Percentiles rank a stretch among this genome's conserved stretches.
Evolutionary conservation across 1,139 yeast species (phyloP).

Genomic region (Chernovozyma sophiae-reginae): DNA sequence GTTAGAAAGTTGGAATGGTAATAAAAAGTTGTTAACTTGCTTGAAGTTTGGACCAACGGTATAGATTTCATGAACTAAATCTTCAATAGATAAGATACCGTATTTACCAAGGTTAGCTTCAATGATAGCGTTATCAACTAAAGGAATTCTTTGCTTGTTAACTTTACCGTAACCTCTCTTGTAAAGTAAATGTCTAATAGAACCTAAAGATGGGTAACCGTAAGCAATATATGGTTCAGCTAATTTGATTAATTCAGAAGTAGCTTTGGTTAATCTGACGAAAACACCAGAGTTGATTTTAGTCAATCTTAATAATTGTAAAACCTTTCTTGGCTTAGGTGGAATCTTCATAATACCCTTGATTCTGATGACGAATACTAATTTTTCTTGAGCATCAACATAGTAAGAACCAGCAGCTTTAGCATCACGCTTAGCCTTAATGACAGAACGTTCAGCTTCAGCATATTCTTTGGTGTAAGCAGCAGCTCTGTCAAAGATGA

Average conservation of each 20-base stretch:
- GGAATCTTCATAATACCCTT: conserved; percentile 99
- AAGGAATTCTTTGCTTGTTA: conserved; percentile 96
- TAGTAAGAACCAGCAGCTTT: conserved; percentile 94
- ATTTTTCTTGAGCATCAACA: conserved; percentile 96
- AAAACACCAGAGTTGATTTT: conserved; percentile 99
- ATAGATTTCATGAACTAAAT: conserved; percentile 97
- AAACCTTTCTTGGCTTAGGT: conserved; percentile 99
- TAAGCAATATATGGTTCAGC: conserved; percentile 99
- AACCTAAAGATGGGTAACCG: conserved; percentile 98
- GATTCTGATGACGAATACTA: conserved; percentile 97
- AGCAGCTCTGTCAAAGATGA: conserved; percentile 96
- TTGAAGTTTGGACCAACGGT: conserved; percentile 99
- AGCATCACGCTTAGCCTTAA: conserved; percentile 93
- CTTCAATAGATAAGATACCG: conserved; percentile 96
- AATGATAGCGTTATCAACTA: conserved; percentile 89
- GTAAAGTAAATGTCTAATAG: conserved; percentile 96
- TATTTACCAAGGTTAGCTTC: conserved; percentile 93
- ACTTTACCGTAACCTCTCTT: conserved; percentile 99
- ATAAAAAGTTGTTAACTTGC: conserved; percentile 99
- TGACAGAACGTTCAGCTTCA: conserved; percentile 89
- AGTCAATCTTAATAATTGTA: conserved; percentile 95
- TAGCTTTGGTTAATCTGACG: conserved; percentile 98
- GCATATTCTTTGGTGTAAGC: conserved; percentile 96
- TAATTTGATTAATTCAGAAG: conserved; percentile 91
- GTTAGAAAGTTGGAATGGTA: conserved; percentile 99